Evolutionary conservation across 305 asterid species (phyloP).

Genomic region (Fraxinus angustifolia): DNA sequence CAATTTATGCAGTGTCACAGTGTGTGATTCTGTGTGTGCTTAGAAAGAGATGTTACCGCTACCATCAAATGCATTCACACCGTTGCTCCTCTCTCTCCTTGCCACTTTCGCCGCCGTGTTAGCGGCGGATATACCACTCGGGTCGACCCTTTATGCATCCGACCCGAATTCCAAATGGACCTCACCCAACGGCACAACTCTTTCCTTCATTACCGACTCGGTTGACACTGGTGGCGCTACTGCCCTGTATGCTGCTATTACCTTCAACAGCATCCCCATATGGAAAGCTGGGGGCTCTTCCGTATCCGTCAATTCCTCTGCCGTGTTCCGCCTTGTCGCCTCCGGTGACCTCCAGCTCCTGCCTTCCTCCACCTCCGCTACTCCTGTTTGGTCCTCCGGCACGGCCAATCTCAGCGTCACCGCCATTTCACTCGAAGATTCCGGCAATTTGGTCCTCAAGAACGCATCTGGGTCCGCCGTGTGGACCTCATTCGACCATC

Average conservation of each 20-base stretch:
- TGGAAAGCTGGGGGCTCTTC: constrained; percentile 39
- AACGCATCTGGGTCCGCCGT: constrained; percentile 46
- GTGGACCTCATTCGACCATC: constrained; percentile 77
- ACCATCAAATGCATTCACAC: background rate
- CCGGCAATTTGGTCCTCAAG: constrained; percentile 56
- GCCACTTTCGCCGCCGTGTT: constrained; percentile 23
- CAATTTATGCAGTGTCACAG: background rate
- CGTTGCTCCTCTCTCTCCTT: constrained; percentile 22
- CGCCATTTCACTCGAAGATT: constrained; percentile 51
- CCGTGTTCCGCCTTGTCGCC: constrained; percentile 56
- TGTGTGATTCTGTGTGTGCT: background rate
- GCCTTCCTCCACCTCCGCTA: constrained; percentile 33
- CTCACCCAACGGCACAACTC: constrained; percentile 51
- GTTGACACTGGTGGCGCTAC: constrained; percentile 14
- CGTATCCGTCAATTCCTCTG: constrained; percentile 30
- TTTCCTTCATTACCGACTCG: constrained; percentile 52
- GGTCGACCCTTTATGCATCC: constrained; percentile 61
- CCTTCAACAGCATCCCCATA: constrained; percentile 32
- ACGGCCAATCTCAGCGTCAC: constrained; percentile 53
- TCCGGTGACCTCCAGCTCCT: constrained; percentile 78
- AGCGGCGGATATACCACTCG: constrained; percentile 53
- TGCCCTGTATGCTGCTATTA: constrained; percentile 38
- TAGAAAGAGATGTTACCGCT: constrained; percentile 13
- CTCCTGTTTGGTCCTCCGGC: constrained; percentile 65
- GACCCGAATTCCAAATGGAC: constrained; percentile 59